Evolutionary conservation across 306 rosid genomes (phyloP), one percentile per base, ranked within the genome.

Genomic region (Geum urbanum): DNA sequence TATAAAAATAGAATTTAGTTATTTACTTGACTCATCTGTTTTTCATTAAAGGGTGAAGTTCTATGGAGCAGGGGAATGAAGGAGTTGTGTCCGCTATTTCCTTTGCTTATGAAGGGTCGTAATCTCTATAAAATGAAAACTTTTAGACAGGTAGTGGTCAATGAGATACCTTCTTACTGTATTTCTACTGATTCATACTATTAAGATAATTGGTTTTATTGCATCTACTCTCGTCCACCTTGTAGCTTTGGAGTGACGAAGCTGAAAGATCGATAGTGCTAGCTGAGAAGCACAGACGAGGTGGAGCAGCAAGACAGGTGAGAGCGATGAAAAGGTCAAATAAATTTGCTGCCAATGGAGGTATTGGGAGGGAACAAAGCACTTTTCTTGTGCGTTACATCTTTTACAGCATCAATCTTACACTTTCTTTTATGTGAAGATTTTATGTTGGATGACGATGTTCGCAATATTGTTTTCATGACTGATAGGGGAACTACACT

Each of bases 91-190:
- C 83, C 84, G 7, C 88, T 85, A 55, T 85, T 51, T 78, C 87
- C 91, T 75, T 64, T 88, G 77, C 96, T 91, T 71, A 87, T 91
- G 40, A 91, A 88, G 88, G 97, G 96, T 14, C 89, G 92, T 13
- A 91, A 91, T 73, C 97, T 91, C 71, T 91, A 91, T 72, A 88
- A 74, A 76, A 70, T 73, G 83, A 85, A 77, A 82, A 86, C 97
- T 32, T 85, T 82, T 81, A 84, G 91, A 86, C 91, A 78, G 89
- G 97, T 86, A 69, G 58, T 46, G 54, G 15, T 56, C 11, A 24
- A 11, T 60, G 45, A 11, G 22, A 48, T 74, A 74, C 43, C 66
- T 46, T 73, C 19, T 56, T 9, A 4, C 5, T 56, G 4, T 16
- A 22, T 37, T 24, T 27, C 16, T 60, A 18, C 59, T 78, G 53